phyloP scores from a whole-genome alignment of 2,329 filamentous ascomycete genomes.

The Neopestalotiopsis sp. region DNA sequence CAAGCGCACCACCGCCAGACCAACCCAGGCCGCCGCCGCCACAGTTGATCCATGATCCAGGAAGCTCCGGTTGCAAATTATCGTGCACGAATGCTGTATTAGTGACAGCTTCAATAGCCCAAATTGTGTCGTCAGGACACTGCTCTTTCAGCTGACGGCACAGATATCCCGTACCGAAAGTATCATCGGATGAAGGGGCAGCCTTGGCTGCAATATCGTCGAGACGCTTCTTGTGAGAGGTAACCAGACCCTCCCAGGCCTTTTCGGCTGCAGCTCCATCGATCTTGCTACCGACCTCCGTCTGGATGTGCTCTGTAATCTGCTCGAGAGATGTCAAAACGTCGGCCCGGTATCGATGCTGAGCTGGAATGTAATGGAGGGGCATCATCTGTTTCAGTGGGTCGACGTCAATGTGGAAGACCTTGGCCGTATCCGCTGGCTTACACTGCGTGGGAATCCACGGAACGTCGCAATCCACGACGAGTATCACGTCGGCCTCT shows the following conservation, averaged over 20 bases:
- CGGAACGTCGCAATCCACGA: slow-evolving; percentile 88
- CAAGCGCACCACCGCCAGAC: slow-evolving; percentile 56
- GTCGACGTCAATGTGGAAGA: slow-evolving; percentile 71
- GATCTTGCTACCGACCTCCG: slow-evolving; percentile 45
- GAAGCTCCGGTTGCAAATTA: slow-evolving; percentile 65
- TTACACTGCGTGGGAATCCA: slow-evolving; percentile 84
- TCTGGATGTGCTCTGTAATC: slow-evolving; percentile 58
- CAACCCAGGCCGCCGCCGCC: slow-evolving; percentile 58
- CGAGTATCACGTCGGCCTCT: slow-evolving; percentile 81
- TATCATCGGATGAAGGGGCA: slow-evolving; percentile 64
- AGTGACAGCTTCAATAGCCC: slow-evolving; percentile 76
- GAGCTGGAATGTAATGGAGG: slow-evolving; percentile 71
- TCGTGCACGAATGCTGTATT: slow-evolving; percentile 70
- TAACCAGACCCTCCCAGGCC: slow-evolving; percentile 60
- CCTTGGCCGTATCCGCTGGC: slow-evolving; percentile 54
- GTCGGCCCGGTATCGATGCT: slow-evolving; percentile 71
- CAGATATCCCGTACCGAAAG: slow-evolving; percentile 59
- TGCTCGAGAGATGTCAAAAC: slow-evolving; percentile 70
- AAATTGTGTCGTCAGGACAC: slow-evolving; percentile 64
- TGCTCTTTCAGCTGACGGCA: slow-evolving; percentile 40
- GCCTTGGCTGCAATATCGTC: slow-evolving; percentile 61
- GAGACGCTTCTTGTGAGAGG: slow-evolving; percentile 63
- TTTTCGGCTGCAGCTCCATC: slow-evolving; percentile 38
- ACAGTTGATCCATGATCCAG: slow-evolving; percentile 58
- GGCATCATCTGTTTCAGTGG: slow-evolving; percentile 75